phyloP scores from a whole-genome alignment of 2,329 filamentous ascomycete genomes.

The Clarireedia sp. region DNA sequence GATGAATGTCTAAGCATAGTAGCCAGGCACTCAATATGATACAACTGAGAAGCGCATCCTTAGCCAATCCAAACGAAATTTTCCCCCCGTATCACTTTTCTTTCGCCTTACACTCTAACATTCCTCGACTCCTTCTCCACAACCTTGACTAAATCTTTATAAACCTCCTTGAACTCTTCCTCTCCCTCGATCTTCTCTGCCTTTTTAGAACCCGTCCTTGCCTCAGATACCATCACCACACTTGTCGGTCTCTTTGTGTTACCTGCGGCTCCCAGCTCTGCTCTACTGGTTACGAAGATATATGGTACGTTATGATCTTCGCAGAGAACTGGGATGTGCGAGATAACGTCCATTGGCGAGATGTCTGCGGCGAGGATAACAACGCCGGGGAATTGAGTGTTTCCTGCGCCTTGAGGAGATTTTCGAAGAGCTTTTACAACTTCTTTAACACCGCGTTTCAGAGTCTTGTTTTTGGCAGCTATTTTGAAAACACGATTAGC shows the following conservation, averaged over 20 bases:
- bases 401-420: conserved; percentile 62
- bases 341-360: conserved; percentile 97
- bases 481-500: conserved; percentile 10
- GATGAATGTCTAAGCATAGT: conserved; percentile 7
- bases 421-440: conserved; percentile 98
- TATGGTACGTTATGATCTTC: conserved; percentile 98
- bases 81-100: background rate
- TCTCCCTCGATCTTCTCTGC: conserved; percentile 38
- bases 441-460: conserved; percentile 98
- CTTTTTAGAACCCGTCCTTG: conserved; percentile 35
- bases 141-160: conserved; percentile 57
- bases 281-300: conserved; percentile 86
- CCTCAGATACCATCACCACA: conserved; percentile 80
- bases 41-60: conserved; percentile 9
- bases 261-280: conserved; percentile 86
- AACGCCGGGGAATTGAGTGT: conserved; percentile 58
- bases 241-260: conserved; percentile 94
- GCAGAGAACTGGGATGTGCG: conserved; percentile 93
- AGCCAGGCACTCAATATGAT: conserved; percentile 12
- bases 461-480: conserved; percentile 92
- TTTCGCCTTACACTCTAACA: conserved; percentile 25
- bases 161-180: conserved; percentile 55
- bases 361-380: conserved; percentile 96
- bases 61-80: conserved; percentile 6
- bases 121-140: conserved; percentile 57